Evolutionary conservation across 2,329 filamentous ascomycete genomes (phyloP), one percentile per base, ranked within the genome.

Genomic region (Escovopsis sp.): DNA sequence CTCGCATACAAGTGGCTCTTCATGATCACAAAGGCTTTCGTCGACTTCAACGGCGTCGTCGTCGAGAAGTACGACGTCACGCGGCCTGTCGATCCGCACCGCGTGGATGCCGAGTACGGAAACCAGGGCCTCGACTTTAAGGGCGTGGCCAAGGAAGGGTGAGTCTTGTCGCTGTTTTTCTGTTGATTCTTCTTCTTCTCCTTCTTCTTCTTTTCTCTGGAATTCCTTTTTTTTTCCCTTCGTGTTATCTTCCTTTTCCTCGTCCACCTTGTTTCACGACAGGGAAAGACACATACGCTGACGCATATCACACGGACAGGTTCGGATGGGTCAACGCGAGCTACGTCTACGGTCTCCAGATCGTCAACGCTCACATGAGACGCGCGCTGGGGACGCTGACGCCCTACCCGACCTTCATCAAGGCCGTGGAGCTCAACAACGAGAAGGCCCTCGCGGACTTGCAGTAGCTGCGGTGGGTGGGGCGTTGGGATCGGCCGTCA

Each of bases 31-130:
- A 95, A 94, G 64, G 88, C 91, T 0, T 96, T 96, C 65, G 88
- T 95, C 47, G 89, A 98, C 61, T 96, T 89, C 70, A 96, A 96
- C 58, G 91, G 91, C 34, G 87, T 95, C 8, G 89, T 98, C 2
- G 91, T 96, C 6, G 91, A 98, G 65, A 98, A 98, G 67, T 98
- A 98, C 66, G 85, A 98, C 62, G 91, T 98, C 46, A 96, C 89
- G 18, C 71, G 85, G 44, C 80, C 83, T 5, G 78, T 88, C 44
- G 88, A 94, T 55, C 88, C 91, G 33, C 91, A 96, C 64, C 81
- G 84, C 48, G 91, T 96, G 11, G 86, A 93, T 61, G 91, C 89
- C 45, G 91, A 98, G 64, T 98, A 98, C 58, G 91, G 91, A 6
- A 98, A 98, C 62, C 91, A 98, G 61, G 91, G 91, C 2, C 69